Evolutionary conservation across 306 rosid species (phyloP).

Genomic region (Dalbergia cochinchinensis): DNA sequence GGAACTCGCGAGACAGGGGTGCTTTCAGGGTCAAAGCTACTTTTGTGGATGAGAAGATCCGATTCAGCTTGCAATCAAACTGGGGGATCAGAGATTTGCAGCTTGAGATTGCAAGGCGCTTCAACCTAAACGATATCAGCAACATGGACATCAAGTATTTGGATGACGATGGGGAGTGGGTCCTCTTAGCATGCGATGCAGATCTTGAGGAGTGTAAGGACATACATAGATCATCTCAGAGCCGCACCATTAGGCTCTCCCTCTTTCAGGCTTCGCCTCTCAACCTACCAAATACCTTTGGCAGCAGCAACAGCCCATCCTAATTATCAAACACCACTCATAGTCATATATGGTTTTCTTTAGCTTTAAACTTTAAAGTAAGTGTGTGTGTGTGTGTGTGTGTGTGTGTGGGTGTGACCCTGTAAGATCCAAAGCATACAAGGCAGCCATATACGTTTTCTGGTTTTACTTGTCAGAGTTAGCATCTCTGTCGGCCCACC

Average conservation of each 20-base stretch:
- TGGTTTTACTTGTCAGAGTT: background rate
- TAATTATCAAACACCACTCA: background rate
- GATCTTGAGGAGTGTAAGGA: slow-evolving; percentile 72
- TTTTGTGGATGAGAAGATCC: slow-evolving; percentile 61
- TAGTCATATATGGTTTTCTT: too few relatives aligned
- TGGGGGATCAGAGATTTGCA: slow-evolving; percentile 59
- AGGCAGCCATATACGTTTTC: background rate
- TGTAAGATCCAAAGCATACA: slow-evolving; percentile 2
- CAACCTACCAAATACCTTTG: slow-evolving; percentile 49
- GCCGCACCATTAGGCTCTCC: slow-evolving; percentile 61
- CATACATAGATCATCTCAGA: slow-evolving; percentile 56
- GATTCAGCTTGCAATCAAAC: slow-evolving; percentile 58
- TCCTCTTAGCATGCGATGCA: slow-evolving; percentile 61
- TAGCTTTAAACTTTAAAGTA: too few relatives aligned
- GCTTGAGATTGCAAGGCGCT: slow-evolving; percentile 64
- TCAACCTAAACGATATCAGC: slow-evolving; percentile 56
- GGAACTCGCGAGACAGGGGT: slow-evolving; percentile 38
- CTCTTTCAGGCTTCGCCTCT: slow-evolving; percentile 57
- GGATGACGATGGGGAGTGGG: slow-evolving; percentile 68
- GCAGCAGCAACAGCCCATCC: slow-evolving; percentile 42
- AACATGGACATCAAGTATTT: slow-evolving; percentile 55
- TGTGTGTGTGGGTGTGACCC: background rate
- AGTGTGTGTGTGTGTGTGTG: too few relatives aligned
- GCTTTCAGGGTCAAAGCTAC: slow-evolving; percentile 65
- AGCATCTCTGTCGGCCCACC: background rate